Evolutionary conservation across 1,284 basidiomycete species (phyloP), one percentile per base, ranked within the genome.

Genomic region (Leccinum solheimii): DNA sequence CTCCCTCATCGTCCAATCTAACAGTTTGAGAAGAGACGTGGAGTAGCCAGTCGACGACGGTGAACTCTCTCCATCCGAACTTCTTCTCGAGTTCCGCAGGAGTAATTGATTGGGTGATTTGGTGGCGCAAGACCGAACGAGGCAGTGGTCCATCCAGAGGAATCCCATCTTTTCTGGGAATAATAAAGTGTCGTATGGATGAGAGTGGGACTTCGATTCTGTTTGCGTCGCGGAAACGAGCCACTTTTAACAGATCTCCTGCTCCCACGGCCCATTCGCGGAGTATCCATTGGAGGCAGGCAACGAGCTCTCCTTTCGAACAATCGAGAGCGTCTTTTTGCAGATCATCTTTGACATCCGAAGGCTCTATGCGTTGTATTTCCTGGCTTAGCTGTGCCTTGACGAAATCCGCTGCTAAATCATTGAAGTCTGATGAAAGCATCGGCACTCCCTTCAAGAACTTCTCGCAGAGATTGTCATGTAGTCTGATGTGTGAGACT

Each of bases 401-500:
- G 7, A 96, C 78, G 76, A 94, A 89, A 1, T 75, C 68, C 6
- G 80, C 73, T 0, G 90, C 91, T 14, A 82, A 81, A 0, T 77
- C 75, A 13, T 86, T 68, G 10, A 94, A 77, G 0, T 85, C 80
- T 0, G 84, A 78, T 0, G 93, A 88, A 3, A 98, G 72, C 26
- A 92, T 83, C 0, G 96, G 88, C 3, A 97, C 79, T 13, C 86
- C 79, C 66, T 90, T 91, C 65, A 98, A 75, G 73, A 98, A 99
- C 4, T 79, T 82, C 5, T 83, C 73, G 62, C 97, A 86, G 1
- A 84, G 80, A 0, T 83, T 73, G 66, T 95, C 88, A 0, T 92
- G 94, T 51, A 90, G 78, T 21, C 94, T 87, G n/a, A 97, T 86
- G 30, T 88, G 82, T 13, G 79, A 78, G 1, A 88, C 86, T 40